Conservation (phyloP, 2,329 filamentous ascomycete species). For the Colletotrichum endophyticum region DNA sequence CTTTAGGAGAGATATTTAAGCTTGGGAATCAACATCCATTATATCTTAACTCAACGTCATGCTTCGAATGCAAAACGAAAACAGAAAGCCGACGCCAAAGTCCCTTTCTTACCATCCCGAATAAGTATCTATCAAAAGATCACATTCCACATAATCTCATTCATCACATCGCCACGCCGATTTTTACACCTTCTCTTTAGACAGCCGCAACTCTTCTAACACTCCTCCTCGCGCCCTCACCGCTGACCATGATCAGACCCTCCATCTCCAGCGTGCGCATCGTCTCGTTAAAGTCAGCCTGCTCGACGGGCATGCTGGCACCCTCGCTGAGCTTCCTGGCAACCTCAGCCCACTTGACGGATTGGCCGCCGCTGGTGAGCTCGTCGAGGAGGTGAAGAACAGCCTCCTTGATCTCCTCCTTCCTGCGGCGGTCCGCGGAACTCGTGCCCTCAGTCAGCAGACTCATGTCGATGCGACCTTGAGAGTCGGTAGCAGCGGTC, state of each 20-base stretch:
- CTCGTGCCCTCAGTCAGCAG: constrained; percentile 93
- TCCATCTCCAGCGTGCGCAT: constrained; percentile 84
- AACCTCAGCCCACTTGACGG: constrained; percentile 80
- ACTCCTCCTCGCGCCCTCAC: constrained; percentile 83
- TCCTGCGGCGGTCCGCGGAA: constrained; percentile 81
- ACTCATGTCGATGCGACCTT: constrained; percentile 96
- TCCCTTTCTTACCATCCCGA: constrained; percentile 45
- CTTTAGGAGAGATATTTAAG: not conserved
- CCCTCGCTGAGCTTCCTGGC: constrained; percentile 74
- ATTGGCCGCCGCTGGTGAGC: constrained; percentile 70
- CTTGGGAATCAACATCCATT: not conserved
- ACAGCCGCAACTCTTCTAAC: constrained; percentile 75
- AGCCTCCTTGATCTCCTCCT: constrained; percentile 83
- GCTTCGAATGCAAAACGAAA: not conserved
- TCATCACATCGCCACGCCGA: not conserved
- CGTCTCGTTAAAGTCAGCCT: constrained; percentile 81
- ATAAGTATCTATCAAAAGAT: constrained; percentile 33
- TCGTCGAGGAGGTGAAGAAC: constrained; percentile 81
- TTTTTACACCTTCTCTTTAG: constrained; percentile 31
- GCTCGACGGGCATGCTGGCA: constrained; percentile 74
- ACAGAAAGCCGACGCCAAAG: not conserved
- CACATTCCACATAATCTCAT: constrained; percentile 15
- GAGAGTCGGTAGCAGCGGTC: constrained; percentile 92
- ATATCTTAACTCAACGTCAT: not conserved
- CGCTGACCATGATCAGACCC: constrained; percentile 78